These are phyloP conservation scores for Hypoxylon sp. DNA, from an alignment of 2,329 filamentous ascomycete genomes.

Conservation along the genomic window DNA sequence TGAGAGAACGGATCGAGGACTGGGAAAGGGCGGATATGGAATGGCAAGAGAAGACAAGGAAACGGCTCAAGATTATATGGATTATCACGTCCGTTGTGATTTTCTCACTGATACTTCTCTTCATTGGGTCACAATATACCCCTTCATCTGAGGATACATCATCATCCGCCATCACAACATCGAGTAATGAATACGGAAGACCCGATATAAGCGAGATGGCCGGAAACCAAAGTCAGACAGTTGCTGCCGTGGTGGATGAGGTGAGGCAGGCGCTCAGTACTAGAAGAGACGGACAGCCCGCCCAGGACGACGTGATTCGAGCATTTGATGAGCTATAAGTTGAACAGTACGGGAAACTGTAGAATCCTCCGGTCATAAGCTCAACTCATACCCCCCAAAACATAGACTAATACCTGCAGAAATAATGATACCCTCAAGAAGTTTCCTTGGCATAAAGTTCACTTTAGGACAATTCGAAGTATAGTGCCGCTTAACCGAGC, in stretches of 20 bases:
- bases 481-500: constrained; percentile 10
- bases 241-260: constrained; percentile 48
- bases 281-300: constrained; percentile 42
- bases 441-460: neutral
- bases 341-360: neutral
- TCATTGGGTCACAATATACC: constrained; percentile 57
- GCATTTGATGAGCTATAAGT: constrained; percentile 55
- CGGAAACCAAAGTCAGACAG: constrained; percentile 46
- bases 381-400: constrained; percentile 1
- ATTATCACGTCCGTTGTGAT: constrained; percentile 66
- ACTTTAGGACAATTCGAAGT: neutral
- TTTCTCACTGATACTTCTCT: constrained; percentile 64
- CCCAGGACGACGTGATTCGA: constrained; percentile 51
- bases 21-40: constrained; percentile 78
- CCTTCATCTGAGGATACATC: constrained; percentile 42
- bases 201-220: constrained; percentile 29
- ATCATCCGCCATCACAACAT: constrained; percentile 29
- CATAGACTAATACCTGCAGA: constrained; percentile 3
- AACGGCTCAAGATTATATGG: constrained; percentile 75
- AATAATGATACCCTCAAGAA: constrained; percentile 28
- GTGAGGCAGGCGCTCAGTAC: constrained; percentile 51
- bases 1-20: constrained; percentile 74
- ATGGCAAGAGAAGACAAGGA: constrained; percentile 77
- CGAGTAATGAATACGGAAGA: constrained; percentile 25
- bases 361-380: neutral